These are phyloP conservation scores for Cladorrhinum sp. DNA, from an alignment of 2,329 filamentous ascomycete species.

Conservation along the genomic window DNA sequence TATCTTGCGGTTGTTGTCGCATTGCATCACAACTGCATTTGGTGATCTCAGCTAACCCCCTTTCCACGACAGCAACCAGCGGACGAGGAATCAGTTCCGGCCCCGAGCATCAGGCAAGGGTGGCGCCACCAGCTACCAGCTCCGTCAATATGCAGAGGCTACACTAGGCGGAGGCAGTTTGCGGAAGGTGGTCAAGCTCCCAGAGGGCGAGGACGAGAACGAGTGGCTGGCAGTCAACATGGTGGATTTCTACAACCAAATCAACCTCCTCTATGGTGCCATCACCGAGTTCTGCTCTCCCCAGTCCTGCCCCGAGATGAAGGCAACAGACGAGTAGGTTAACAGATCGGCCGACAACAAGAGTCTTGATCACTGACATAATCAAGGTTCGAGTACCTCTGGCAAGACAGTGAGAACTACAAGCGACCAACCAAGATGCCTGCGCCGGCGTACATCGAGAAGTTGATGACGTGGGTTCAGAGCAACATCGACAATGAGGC, in stretches of 20 bases:
- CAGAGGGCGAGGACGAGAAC: conserved; percentile 95
- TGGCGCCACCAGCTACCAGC: conserved; percentile 80
- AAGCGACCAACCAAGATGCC: conserved; percentile 98
- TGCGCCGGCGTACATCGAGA: conserved; percentile 94
- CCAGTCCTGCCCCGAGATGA: conserved; percentile 97
- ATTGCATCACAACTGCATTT: conserved; percentile 3
- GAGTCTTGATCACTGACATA: conserved; percentile 10
- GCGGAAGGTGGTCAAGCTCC: conserved; percentile 92
- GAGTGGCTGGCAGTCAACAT: conserved; percentile 98
- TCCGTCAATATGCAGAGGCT: conserved; percentile 96
- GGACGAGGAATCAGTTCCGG: conserved; percentile 87
- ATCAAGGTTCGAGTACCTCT: conserved; percentile 89
- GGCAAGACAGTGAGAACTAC: conserved; percentile 93
- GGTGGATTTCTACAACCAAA: conserved; percentile 41
- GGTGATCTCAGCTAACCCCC: conserved; percentile 14
- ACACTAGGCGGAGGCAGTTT: conserved; percentile 92
- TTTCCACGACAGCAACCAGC: conserved; percentile 64
- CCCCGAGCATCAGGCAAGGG: conserved; percentile 81
- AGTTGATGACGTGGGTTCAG: conserved; percentile 96
- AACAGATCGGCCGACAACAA: not conserved
- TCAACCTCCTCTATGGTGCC: conserved; percentile 79
- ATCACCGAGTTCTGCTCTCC: conserved; percentile 99
- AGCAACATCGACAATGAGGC: conserved; percentile 92
- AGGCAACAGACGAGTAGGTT: conserved; percentile 93
- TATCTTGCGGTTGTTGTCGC: conserved; percentile 32